Base-by-base conservation (phyloP, 176 grass and related monocot species). In the Aegilops sharonensis region DNA sequence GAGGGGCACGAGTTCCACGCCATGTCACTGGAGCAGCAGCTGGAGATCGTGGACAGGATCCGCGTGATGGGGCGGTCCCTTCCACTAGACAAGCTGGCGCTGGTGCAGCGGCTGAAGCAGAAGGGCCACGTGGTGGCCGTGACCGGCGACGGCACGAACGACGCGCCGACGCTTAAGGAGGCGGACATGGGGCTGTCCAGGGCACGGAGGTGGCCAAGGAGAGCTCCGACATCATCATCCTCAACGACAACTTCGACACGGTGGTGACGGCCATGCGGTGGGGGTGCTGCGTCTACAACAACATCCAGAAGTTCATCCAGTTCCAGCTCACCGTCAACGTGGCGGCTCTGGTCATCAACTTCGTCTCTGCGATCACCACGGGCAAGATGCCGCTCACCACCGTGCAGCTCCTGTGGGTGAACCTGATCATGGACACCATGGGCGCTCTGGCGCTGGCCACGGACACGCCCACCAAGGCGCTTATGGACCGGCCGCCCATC, bases 311-410 rank as follows among this genome's bases (percentile, higher is more conserved):
- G 67, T 95, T 98, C 77, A 87, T 95, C 40, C 93, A 95, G 79
- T 95, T 98, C 86, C 95, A 98, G 86, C 87, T 97, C 8, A 98
- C 95, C 2, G 95, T 98, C 6, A 98, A 98, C 78, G 82, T 97
- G 0, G 86, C 87, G 0, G 92, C 92, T 0, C 76, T 97, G 4
- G 43, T 90, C 40, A 71, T 94, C 81, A 93, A 94, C 71, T 94
- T 94, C 78, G 81, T 97, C 4, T 86, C 91, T 0, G 84, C 89
- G 11, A 31, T 89, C 5, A 86, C 85, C 61, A 72, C 90, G 0
- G 89, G 92, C 11, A 83, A 84, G 80, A 81, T 92, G 42, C 92
- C 95, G 31, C 77, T 97, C 3, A 88, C 95, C 2, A 97, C 92
- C 0, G 95, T 93, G 87, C 95, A 97, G 81, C 85, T 94, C 11